Base-by-base conservation (phyloP, 352 stramenopile genomes). In the Hyaloperonospora arabidopsidis region DNA sequence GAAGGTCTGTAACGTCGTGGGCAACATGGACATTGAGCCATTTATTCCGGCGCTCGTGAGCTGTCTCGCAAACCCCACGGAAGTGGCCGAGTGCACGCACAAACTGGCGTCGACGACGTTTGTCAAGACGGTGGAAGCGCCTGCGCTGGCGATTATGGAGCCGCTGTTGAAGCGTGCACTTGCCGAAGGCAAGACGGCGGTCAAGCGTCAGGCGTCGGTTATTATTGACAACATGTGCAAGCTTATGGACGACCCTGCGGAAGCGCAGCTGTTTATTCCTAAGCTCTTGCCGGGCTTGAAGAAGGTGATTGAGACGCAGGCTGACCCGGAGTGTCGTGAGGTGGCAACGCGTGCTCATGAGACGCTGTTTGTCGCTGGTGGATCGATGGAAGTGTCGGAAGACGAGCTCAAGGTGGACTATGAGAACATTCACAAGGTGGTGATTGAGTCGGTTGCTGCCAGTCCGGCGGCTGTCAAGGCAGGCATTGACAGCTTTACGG, bases 201-300 rank as follows among this genome's bases (percentile, higher is more conserved):
- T 97, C 28, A 98, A 98, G 78, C 92, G 96, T 86, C 95, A 99
- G 78, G 92, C 89, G 46, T 93, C 94, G 61, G 95, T 99, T 59
- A 98, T 99, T 63, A 98, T 98, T 71, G 93, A 98, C 83, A 99
- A 98, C 81, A 98, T 99, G 94, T 97, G 87, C 74, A 98, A 98
- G 86, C 83, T 99, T 38, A 97, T 98, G 61, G 95, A 99, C 70
- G 95, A 98, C 70, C 93, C 96, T 1, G 69, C 96, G 63, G 93
- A 98, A 69, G 96, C 95, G 10, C 93, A 96, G 75, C 85, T 97
- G 25, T 99, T 99, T 79, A 93, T 98, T 70, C 95, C 95, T 21
- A 95, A 98, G 62, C 83, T 99, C 11, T 82, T 98, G 39, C 96
- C 95, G 52, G 95, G 93, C 45, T 83, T 99, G 35, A 86, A 97